Evolutionary conservation across 768 basidiomycete species (phyloP).

Genomic region (Asterophora lycoperdoides): DNA sequence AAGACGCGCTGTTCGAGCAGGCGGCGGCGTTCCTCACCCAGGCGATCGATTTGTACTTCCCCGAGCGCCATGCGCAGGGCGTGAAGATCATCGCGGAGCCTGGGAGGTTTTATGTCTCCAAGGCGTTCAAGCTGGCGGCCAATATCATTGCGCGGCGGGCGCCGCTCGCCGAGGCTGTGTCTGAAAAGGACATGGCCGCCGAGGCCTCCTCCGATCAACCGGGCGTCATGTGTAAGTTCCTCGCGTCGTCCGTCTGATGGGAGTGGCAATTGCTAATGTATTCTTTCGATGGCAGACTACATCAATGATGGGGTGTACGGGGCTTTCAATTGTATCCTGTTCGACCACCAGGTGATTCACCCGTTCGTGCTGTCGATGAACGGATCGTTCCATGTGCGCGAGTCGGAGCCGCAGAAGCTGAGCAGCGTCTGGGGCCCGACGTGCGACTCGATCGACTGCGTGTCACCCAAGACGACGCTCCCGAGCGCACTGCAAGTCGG

Average conservation of each 20-base stretch:
- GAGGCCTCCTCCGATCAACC: conserved; percentile 38
- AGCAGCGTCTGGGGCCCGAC: conserved; percentile 97
- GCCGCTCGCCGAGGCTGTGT: conserved; percentile 37
- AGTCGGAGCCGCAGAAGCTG: conserved; percentile 38
- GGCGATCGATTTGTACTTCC: conserved; percentile 79
- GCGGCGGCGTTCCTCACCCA: conserved; percentile 67
- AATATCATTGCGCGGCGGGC: conserved; percentile 90
- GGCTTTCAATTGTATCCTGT: conserved; percentile 93
- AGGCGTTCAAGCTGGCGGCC: conserved; percentile 87
- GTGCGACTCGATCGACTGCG: conserved; percentile 96
- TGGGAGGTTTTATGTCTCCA: conserved; percentile 89
- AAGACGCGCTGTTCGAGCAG: conserved; percentile 77
- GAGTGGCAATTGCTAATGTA: conserved; percentile 6
- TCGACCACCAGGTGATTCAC: conserved; percentile 92
- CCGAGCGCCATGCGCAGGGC: conserved; percentile 45
- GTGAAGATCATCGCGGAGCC: conserved; percentile 93
- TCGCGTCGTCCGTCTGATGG: no score
- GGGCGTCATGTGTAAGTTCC: conserved; percentile 82
- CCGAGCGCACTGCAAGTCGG: conserved; percentile 78
- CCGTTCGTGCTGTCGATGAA: conserved; percentile 75
- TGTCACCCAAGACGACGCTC: conserved; percentile 58
- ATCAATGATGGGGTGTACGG: conserved; percentile 99
- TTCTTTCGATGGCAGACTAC: conserved; percentile 61
- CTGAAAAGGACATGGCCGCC: conserved; percentile 23
- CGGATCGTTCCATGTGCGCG: conserved; percentile 57